Percentiles rank a stretch among this genome's conserved stretches.
These are phyloP conservation scores for Peterozyma toletana DNA, from an alignment of 805 yeast genomes.

Conservation along the genomic window DNA sequence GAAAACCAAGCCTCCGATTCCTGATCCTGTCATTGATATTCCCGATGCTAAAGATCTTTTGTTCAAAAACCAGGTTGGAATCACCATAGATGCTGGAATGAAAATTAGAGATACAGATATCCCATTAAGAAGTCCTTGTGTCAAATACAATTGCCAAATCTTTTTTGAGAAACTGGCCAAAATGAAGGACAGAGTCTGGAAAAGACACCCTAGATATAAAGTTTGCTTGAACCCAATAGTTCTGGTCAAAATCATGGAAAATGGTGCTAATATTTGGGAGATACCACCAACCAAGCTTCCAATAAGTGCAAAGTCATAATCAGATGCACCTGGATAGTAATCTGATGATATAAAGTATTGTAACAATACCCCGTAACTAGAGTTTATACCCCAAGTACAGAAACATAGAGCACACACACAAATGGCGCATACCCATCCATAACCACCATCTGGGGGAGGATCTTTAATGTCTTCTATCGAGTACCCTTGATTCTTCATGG, in stretches of 20 bases:
- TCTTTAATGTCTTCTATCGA: constrained; percentile 5
- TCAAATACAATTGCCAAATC: constrained; percentile 36
- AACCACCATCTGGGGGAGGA: constrained; percentile 10
- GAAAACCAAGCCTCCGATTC: constrained; percentile 44
- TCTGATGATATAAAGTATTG: constrained; percentile 34
- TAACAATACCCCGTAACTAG: constrained; percentile 48
- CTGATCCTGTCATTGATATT: constrained; percentile 41
- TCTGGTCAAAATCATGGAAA: constrained; percentile 38
- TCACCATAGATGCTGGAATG: constrained; percentile 22
- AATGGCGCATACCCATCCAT: constrained; percentile 35
- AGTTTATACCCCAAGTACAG: constrained; percentile 49
- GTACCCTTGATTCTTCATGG: neutral
- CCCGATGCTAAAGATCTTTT: constrained; percentile 41
- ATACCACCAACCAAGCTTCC: constrained; percentile 47
- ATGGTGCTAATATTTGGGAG: constrained; percentile 58
- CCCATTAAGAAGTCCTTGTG: constrained; percentile 40
- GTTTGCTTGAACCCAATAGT: constrained; percentile 42
- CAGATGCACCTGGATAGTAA: constrained; percentile 40
- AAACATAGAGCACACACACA: constrained; percentile 23
- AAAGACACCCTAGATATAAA: constrained; percentile 31
- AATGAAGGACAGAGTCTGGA: constrained; percentile 33
- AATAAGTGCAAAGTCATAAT: constrained; percentile 45
- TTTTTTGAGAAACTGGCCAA: constrained; percentile 35
- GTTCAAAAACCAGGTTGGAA: constrained; percentile 45
- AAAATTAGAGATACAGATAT: constrained; percentile 35